These are phyloP conservation scores for Metschnikowia similis DNA, from an alignment of 805 yeast genomes.

Conservation along the genomic window DNA sequence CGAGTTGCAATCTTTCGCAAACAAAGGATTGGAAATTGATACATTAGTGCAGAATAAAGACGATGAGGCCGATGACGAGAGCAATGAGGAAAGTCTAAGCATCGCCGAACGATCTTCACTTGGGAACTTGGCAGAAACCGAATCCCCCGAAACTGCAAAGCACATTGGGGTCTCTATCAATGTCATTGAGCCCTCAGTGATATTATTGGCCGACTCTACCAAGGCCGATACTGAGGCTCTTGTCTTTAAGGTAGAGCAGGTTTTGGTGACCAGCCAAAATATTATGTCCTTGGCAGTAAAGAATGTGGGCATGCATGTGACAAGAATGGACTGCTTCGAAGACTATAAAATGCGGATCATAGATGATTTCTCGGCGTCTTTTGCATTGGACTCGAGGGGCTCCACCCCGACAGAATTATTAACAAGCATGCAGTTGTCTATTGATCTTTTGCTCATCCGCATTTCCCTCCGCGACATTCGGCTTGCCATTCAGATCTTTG, in stretches of 20 bases:
- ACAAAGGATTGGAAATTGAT: constrained; percentile 39
- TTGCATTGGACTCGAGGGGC: constrained; percentile 67
- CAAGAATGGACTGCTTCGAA: constrained; percentile 67
- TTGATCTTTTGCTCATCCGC: constrained; percentile 78
- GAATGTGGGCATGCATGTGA: constrained; percentile 82
- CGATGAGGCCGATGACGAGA: constrained; percentile 9
- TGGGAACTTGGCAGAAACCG: not conserved
- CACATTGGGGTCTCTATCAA: constrained; percentile 57
- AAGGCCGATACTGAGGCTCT: constrained; percentile 73
- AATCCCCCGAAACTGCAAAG: not conserved
- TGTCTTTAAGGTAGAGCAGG: constrained; percentile 82
- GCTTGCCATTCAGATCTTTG: constrained; percentile 69
- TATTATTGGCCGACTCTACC: constrained; percentile 76
- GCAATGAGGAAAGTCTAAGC: not conserved
- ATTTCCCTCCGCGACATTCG: constrained; percentile 83
- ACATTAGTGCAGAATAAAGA: constrained; percentile 14
- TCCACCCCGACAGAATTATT: constrained; percentile 55
- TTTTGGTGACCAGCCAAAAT: constrained; percentile 64
- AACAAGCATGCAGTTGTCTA: constrained; percentile 61
- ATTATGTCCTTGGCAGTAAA: constrained; percentile 63
- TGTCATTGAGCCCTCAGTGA: constrained; percentile 70
- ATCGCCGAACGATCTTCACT: not conserved
- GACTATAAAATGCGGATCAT: constrained; percentile 63
- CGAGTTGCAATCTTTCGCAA: constrained; percentile 65
- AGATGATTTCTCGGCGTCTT: constrained; percentile 82